Conservation (phyloP, 805 yeast genomes). For the Candida arabinofermentans region DNA sequence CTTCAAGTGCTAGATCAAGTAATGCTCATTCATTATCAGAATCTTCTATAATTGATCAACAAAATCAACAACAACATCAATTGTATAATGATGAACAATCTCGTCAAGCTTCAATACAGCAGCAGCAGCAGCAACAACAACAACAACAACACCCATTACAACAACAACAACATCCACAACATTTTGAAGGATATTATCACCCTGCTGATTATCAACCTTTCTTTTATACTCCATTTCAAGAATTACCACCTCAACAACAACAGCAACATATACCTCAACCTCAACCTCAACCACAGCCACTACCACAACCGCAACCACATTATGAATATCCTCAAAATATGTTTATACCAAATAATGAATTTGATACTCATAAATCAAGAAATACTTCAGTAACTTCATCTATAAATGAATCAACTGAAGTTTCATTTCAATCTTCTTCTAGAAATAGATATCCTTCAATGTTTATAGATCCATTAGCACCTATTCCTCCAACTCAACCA, state of each 20-base stretch:
- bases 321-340: slow-evolving; percentile 7
- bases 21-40: slow-evolving; percentile 1
- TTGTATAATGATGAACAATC: neutral
- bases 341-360: slow-evolving; percentile 6
- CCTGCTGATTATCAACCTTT: slow-evolving; percentile 18
- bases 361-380: slow-evolving; percentile 12
- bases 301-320: slow-evolving; percentile 3
- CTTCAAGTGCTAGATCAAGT: slow-evolving; percentile 27
- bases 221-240: slow-evolving; percentile 15
- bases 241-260: slow-evolving; percentile 6
- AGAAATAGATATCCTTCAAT: slow-evolving; percentile 45
- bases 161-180: slow-evolving; percentile 4
- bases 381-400: slow-evolving; percentile 13
- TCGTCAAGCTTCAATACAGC: slow-evolving; percentile 4
- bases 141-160: slow-evolving; percentile 9
- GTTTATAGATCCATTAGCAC: slow-evolving; percentile 47
- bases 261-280: slow-evolving; percentile 6
- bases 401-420: slow-evolving; percentile 22
- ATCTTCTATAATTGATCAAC: slow-evolving; percentile 3
- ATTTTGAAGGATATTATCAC: slow-evolving; percentile 12
- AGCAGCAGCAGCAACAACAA: slow-evolving; percentile 8
- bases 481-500: slow-evolving; percentile 32
- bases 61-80: slow-evolving; percentile 12
- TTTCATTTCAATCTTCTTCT: slow-evolving; percentile 24
- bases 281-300: slow-evolving; percentile 5